A percentile compares a stretch with the other conserved stretches of the same genome.
Evolutionary conservation across 768 basidiomycete species (phyloP).

Genomic region (Sarcodon sp.): DNA sequence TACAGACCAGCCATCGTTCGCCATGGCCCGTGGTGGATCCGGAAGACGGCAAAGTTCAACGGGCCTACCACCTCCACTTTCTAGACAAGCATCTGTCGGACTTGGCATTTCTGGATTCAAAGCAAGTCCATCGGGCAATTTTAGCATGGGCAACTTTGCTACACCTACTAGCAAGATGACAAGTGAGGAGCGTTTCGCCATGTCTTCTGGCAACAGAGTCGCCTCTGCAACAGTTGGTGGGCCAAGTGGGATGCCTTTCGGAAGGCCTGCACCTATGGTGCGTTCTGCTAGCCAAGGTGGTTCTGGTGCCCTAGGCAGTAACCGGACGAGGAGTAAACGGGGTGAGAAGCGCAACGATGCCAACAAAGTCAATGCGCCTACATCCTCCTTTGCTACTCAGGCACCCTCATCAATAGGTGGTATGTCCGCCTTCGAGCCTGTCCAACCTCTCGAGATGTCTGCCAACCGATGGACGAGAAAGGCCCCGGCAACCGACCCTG

Average conservation of each 20-base stretch:
- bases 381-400: conserved; percentile 10
- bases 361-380: conserved; percentile 26
- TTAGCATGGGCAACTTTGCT: conserved; percentile 57
- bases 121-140: conserved; percentile 19
- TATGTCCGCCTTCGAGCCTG: conserved; percentile 37
- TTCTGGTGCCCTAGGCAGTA: conserved; percentile 33
- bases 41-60: conserved; percentile 38
- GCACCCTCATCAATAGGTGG: conserved; percentile 23
- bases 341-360: conserved; percentile 64
- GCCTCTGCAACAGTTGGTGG: conserved; percentile 41
- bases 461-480: conserved; percentile 78
- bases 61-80: conserved; percentile 24
- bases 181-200: conserved; percentile 57
- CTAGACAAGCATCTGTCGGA: conserved; percentile 36
- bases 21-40: conserved; percentile 50
- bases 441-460: conserved; percentile 66
- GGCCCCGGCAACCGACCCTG: conserved; percentile 33
- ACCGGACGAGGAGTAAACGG: conserved; percentile 70
- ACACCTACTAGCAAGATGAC: conserved; percentile 48
- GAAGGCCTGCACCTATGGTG: conserved; percentile 40
- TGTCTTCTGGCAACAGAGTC: conserved; percentile 33
- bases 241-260: conserved; percentile 32
- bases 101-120: conserved; percentile 29
- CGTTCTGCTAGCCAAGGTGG: conserved; percentile 44
- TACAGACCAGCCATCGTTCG: conserved; percentile 35